phyloP scores from a whole-genome alignment of 768 basidiomycete species.

The Hypsizygus marmoreus region DNA sequence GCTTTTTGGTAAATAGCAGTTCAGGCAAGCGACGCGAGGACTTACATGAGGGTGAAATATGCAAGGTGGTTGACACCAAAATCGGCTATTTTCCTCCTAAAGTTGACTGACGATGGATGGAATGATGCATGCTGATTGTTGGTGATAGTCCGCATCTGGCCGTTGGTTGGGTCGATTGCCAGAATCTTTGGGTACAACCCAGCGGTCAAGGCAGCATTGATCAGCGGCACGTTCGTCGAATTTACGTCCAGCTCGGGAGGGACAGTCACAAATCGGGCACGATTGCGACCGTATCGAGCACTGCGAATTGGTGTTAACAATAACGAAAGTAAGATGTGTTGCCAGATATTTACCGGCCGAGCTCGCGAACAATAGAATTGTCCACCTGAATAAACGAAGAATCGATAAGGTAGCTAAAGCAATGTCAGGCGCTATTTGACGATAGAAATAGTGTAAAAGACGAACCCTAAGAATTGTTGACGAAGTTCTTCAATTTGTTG shows the following conservation, averaged over 20 bases:
- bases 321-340: constrained; percentile 9
- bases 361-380: constrained; percentile 61
- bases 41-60: constrained; percentile 89
- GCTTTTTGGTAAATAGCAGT: constrained; percentile 13
- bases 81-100: constrained; percentile 63
- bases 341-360: constrained; percentile 57
- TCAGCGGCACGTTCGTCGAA: constrained; percentile 59
- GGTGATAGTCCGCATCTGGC: constrained; percentile 74
- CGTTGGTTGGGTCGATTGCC: constrained; percentile 57
- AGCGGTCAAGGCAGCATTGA: constrained; percentile 82
- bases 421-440: constrained; percentile 9
- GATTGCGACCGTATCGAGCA: constrained; percentile 72
- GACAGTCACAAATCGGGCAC: constrained; percentile 73
- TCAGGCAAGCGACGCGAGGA: constrained; percentile 1
- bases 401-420: constrained; percentile 79
- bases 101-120: constrained; percentile 94
- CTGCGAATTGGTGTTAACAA: constrained; percentile 26
- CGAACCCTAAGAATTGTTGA: constrained; percentile 79
- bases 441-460: neutral
- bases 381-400: constrained; percentile 81
- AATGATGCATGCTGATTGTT: constrained; percentile 81
- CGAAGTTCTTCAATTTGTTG: constrained; percentile 96
- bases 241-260: constrained; percentile 74
- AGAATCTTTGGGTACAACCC: constrained; percentile 93
- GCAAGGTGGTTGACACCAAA: constrained; percentile 74